A percentile compares a stretch with the other conserved stretches of the same genome.
Evolutionary conservation across 805 yeast species (phyloP).

Genomic region (Wickerhamiella sergipiensis): DNA sequence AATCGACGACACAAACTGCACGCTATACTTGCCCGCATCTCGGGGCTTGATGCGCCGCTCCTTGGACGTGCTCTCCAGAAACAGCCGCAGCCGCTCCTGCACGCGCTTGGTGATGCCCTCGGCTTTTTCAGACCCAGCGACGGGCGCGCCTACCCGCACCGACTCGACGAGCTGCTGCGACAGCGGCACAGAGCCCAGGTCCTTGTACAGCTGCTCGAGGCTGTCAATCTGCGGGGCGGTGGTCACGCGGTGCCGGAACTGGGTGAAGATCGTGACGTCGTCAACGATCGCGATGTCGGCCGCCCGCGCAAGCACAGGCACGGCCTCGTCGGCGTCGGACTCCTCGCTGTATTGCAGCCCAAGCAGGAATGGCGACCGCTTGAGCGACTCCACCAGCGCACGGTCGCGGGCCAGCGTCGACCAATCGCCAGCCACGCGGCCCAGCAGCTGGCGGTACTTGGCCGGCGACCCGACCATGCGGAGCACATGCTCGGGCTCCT

Average conservation of each 20-base stretch:
- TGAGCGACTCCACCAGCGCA: slow-evolving; percentile 17
- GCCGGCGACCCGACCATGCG: slow-evolving; percentile 14
- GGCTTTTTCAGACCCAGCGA: slow-evolving; percentile 4
- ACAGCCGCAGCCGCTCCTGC: slow-evolving; percentile 23
- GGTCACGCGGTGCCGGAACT: slow-evolving; percentile 21
- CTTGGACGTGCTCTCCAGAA: slow-evolving; percentile 20
- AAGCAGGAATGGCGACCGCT: slow-evolving; percentile 19
- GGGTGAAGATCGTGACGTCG: slow-evolving; percentile 25
- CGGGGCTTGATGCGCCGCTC: slow-evolving; percentile 3
- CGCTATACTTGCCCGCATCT: slow-evolving; percentile 10
- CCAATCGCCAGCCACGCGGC: slow-evolving; percentile 10
- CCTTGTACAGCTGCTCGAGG: slow-evolving; percentile 21
- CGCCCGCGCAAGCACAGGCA: slow-evolving; percentile 17
- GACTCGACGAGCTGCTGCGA: slow-evolving; percentile 19
- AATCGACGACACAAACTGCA: slow-evolving; percentile 18
- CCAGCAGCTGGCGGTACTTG: slow-evolving; percentile 16
- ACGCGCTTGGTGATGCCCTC: slow-evolving; percentile 16
- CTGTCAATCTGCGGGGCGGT: slow-evolving; percentile 24
- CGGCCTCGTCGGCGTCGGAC: slow-evolving; percentile 3
- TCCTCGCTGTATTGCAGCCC: slow-evolving; percentile 12
- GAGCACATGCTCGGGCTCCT: slow-evolving; percentile 18
- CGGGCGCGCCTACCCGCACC: slow-evolving; percentile 17
- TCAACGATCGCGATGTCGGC: slow-evolving; percentile 24
- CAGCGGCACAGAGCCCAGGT: slow-evolving; percentile 22
- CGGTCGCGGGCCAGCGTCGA: slow-evolving; percentile 2